These are phyloP conservation scores for Populus hybrid DNA, from an alignment of 441 rosid species.

Conservation along the genomic window DNA sequence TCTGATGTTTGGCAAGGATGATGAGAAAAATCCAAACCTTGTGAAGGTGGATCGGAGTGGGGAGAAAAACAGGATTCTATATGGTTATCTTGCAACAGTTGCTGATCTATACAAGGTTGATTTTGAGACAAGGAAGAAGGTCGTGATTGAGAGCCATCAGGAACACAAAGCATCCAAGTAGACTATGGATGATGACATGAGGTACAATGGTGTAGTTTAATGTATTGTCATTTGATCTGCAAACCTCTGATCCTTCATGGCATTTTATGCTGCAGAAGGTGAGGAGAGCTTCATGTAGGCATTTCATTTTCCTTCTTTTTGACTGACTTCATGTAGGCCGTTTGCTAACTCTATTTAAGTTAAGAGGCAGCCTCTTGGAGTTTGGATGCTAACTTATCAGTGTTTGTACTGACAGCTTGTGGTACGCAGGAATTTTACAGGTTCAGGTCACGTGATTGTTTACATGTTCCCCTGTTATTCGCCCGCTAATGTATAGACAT, in stretches of 20 bases:
- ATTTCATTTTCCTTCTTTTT: neutral
- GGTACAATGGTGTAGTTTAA: conserved; percentile 25
- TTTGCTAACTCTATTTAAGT: neutral
- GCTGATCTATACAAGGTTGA: conserved; percentile 78
- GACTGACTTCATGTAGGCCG: conserved; percentile 8
- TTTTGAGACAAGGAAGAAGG: conserved; percentile 78
- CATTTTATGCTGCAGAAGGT: conserved; percentile 13
- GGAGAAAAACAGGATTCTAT: conserved; percentile 74
- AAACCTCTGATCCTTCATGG: conserved; percentile 6
- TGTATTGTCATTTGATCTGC: neutral
- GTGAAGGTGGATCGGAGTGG: conserved; percentile 67
- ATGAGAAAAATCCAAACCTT: conserved; percentile 72
- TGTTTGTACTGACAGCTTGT: neutral
- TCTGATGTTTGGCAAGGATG: conserved; percentile 58
- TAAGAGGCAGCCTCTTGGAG: conserved; percentile 4
- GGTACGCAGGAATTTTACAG: neutral
- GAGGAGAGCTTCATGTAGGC: conserved; percentile 12
- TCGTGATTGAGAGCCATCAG: conserved; percentile 64
- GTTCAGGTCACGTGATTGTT: neutral
- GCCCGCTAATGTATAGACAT: neutral
- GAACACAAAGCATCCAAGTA: conserved; percentile 48
- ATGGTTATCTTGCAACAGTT: conserved; percentile 83
- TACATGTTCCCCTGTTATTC: neutral
- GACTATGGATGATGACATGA: conserved; percentile 18
- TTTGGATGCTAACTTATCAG: neutral